These are phyloP conservation scores for Escallonia herrerae DNA, from an alignment of 129 eudicot genomes.

Conservation along the genomic window DNA sequence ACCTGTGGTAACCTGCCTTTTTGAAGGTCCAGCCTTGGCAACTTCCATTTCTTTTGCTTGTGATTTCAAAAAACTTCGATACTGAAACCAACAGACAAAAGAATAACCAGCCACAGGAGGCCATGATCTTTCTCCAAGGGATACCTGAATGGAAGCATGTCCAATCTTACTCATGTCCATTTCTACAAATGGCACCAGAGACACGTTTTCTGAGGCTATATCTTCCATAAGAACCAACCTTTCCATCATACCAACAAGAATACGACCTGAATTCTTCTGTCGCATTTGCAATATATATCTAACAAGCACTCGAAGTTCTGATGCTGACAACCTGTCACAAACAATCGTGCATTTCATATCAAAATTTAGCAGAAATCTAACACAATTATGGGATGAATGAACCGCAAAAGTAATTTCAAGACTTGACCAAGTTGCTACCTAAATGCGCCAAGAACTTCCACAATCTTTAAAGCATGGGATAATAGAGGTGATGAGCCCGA, in stretches of 20 bases:
- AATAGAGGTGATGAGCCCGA: slow-evolving; percentile 74
- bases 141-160: slow-evolving; percentile 87
- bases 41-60: slow-evolving; percentile 45
- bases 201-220: slow-evolving; percentile 54
- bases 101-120: slow-evolving; percentile 99
- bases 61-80: slow-evolving; percentile 51
- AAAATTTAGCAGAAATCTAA: neutral
- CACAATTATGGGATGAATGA: neutral
- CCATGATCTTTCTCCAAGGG: slow-evolving; percentile 96
- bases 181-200: slow-evolving; percentile 90
- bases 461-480: slow-evolving; percentile 62
- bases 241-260: slow-evolving; percentile 85
- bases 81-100: slow-evolving; percentile 96
- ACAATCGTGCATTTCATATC: neutral
- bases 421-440: slow-evolving; percentile 37
- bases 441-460: slow-evolving; percentile 93
- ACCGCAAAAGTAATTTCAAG: slow-evolving; percentile 1
- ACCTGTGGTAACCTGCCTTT: slow-evolving; percentile 27
- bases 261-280: slow-evolving; percentile 52
- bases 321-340: slow-evolving; percentile 66
- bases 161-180: slow-evolving; percentile 94
- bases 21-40: slow-evolving; percentile 39
- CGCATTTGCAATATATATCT: slow-evolving; percentile 77
- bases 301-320: slow-evolving; percentile 79
- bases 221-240: slow-evolving; percentile 71